Evolutionary conservation across 2,329 filamentous ascomycete species (phyloP).

Genomic region (Calonectria hongkongensis): DNA sequence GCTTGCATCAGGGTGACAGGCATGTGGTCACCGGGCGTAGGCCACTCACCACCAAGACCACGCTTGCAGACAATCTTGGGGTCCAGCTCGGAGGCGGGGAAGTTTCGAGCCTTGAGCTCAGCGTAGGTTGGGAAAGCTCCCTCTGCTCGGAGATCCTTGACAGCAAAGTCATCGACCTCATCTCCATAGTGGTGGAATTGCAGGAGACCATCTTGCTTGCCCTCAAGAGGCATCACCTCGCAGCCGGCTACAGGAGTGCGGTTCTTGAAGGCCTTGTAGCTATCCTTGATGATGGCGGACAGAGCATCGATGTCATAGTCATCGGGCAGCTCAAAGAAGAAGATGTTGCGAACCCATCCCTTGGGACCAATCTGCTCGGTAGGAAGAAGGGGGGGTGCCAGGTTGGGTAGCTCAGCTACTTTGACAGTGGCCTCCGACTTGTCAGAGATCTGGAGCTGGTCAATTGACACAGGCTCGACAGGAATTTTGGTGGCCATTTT

Average conservation of each 20-base stretch:
- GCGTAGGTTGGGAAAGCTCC: conserved; percentile 35
- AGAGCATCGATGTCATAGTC: conserved; percentile 37
- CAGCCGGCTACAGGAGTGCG: conserved; percentile 41
- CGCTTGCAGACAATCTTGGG: conserved; percentile 35
- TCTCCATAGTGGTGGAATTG: conserved; percentile 41
- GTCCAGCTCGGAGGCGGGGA: conserved; percentile 35
- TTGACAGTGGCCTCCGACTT: conserved; percentile 24
- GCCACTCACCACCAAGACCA: conserved; percentile 41
- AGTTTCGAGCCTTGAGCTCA: conserved; percentile 39
- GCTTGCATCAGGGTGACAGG: conserved; percentile 40
- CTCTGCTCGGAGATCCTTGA: conserved; percentile 37
- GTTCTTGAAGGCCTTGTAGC: conserved; percentile 36
- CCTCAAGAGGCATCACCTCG: conserved; percentile 38
- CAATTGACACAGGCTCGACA: conserved; percentile 19
- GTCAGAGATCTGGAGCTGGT: neutral
- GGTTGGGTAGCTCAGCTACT: conserved; percentile 25
- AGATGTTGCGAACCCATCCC: conserved; percentile 43
- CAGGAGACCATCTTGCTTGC: conserved; percentile 38
- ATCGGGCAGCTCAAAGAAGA: conserved; percentile 39
- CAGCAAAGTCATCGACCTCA: conserved; percentile 40
- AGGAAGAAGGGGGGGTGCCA: conserved; percentile 38
- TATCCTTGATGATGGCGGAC: conserved; percentile 26
- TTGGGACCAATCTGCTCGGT: conserved; percentile 42
- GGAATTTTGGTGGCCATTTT: conserved; percentile 30
- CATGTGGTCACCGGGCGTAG: conserved; percentile 34